phyloP scores from a whole-genome alignment of 306 rosid species.

The Medicago lupulina region DNA sequence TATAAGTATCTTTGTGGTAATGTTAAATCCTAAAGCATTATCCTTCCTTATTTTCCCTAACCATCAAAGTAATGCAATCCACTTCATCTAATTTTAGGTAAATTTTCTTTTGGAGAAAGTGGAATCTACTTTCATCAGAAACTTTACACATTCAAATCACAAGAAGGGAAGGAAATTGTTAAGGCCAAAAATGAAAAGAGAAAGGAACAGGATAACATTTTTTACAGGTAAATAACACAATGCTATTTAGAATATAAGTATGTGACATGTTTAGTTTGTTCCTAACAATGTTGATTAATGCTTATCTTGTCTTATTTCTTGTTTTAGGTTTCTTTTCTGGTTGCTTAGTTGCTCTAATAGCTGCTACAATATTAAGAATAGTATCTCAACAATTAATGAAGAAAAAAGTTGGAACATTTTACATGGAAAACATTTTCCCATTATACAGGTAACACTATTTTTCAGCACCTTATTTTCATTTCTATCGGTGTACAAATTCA shows the following conservation, averaged over 20 bases:
- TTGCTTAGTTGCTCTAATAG: conserved; percentile 59
- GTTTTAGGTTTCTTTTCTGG: conserved; percentile 72
- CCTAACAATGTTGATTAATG: conserved; percentile 1
- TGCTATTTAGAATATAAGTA: neutral
- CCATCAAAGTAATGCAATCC: conserved; percentile 16
- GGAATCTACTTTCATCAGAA: conserved; percentile 63
- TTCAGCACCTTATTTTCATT: conserved; percentile 7
- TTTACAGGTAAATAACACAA: conserved; percentile 52
- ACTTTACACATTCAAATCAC: conserved; percentile 60
- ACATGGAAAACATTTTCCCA: conserved; percentile 70
- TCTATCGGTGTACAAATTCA: neutral
- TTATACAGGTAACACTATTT: conserved; percentile 60
- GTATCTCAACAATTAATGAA: conserved; percentile 48
- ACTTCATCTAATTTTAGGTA: conserved; percentile 46
- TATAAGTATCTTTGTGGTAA: too few relatives aligned
- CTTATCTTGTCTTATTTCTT: conserved; percentile 27
- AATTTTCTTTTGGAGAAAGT: conserved; percentile 61
- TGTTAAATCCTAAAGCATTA: too few relatives aligned
- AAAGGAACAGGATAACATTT: conserved; percentile 52
- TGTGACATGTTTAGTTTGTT: conserved; percentile 15
- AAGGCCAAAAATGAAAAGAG: conserved; percentile 53
- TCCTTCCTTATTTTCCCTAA: neutral
- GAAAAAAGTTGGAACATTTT: conserved; percentile 52
- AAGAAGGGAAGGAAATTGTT: conserved; percentile 59
- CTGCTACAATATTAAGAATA: conserved; percentile 56